Evolutionary conservation across 805 yeast genomes (phyloP), one percentile per base, ranked within the genome.

Genomic region (Pichia occidentalis): DNA sequence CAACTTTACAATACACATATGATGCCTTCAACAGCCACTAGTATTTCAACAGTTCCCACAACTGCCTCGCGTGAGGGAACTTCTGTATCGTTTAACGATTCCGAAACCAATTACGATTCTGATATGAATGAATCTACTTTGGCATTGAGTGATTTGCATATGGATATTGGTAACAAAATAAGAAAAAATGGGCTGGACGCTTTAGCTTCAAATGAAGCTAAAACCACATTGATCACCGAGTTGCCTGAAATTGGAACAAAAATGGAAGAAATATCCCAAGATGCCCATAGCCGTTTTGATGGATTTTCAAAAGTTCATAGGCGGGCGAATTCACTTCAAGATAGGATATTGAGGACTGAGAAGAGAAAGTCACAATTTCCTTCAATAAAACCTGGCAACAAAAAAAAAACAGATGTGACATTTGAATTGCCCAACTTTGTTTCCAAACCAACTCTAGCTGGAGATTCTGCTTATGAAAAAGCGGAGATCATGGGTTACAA

Each of bases 1-100:
- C 71, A 77, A 43, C 64, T 87, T 33, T 86, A 87, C 53, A 80
- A 77, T 27, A 48, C 55, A 5, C 43, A 42, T 13, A 23, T 39
- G 25, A 6, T 33, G 64, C 68, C 50, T 70, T 54, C 33, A 12
- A 16, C 18, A 5, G 8, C 20, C 27, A 40, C 29, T 5, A 37
- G 31, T 14, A 39, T 44, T 5, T 34, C 36, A 4, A 43, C 54
- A 2, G 50, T 46, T 14, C 40, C 29, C 29, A 40, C 35, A 13
- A 24, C 32, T 23, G 25, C 11, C 12, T n/a, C n/a, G 21, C 30
- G 8, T n/a, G 24, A 29, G 12, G 17, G 25, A 12, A 20, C 35
- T 1, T 24, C 39, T 13, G 16, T 32, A 1, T 21, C 29, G 10
- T 13, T 25, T 8, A 21, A 31, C 24, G 24, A 24, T n/a, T 31